Base-by-base conservation (phyloP, 1,284 basidiomycete species). In the Trichosporon sp. region DNA sequence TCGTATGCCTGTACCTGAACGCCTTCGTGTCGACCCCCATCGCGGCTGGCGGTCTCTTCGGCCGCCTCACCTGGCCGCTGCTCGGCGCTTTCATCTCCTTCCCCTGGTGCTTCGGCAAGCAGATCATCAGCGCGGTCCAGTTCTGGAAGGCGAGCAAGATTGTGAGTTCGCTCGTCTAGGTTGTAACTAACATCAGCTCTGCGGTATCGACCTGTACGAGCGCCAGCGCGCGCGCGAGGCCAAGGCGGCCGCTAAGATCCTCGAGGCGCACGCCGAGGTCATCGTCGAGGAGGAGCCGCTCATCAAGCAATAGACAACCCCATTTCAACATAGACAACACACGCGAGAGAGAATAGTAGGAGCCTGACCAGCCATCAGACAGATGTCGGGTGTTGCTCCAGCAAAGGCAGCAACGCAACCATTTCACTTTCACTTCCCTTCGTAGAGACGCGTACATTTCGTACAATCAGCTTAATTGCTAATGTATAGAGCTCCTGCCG, bases 121-220 rank as follows among this genome's bases (percentile, higher is more conserved):
- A 99, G 83, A 80, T 96, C 73, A 94, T 99, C 86, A 98, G 98
- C 83, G 85, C 92, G 61, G 95, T 99, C 6, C 97, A 99, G 84
- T 90, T 98, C 76, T 98, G 96, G 96, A 99, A 99, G 84, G 96
- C 96, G 32, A 92, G 92, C 76, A 98, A 98, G 87, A 92, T 96
- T 77, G 84, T 85, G 59, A 76, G 84, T 82, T 26, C 26, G 26
- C 26, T 26, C 26, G 26, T 26, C 26, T 26, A 26, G 4, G 32
- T 37, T 26, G 26, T 26, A 37, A 43, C 61, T 64, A n/a, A 38
- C 65, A 54, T 37, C 69, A 85, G 84, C 88, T 96, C 14, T 93
- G 95, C 26, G 93, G 94, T 4, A 91, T 96, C 11, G 93, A 96
- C 80, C 85, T 96, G 67, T 91, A 91, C 61, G 93, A 95, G 83